Base-by-base conservation (phyloP, 176 grass and related monocot species). In the Musa troglodytarum region DNA sequence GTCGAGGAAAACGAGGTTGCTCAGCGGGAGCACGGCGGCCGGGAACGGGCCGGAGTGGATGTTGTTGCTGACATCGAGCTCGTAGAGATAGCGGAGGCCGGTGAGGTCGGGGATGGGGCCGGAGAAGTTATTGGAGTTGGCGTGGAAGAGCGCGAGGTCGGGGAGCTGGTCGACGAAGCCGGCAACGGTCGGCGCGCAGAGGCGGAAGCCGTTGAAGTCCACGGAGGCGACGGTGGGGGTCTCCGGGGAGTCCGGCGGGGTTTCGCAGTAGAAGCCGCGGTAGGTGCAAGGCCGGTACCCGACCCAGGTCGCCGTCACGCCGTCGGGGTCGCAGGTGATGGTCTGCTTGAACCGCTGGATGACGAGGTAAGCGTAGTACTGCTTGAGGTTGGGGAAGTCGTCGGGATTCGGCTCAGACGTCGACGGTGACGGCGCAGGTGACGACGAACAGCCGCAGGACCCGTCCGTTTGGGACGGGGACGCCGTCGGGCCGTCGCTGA, bases 81-180 rank as follows among this genome's bases (percentile, higher is more conserved):
- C 43, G 49, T 77, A 77, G 75, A 77, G 12, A 21, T 21, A 77
- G 34, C 1, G 43, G 75, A 76, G 74, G 34, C 20, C 49, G 19
- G 19, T 24, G 43, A 76, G 74, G 59, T 65, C 58, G 2, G 74
- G 74, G 49, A 76, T 21, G 20, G 17, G 17, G 54, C 74, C 74
- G 74, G 74, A 76, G 74, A 76, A 76, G 74, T 65, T 76, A 56
- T 76, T 76, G 43, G 74, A 76, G 34, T 76, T 76, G 43, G 74
- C 74, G 54, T 76, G 74, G 59, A 76, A 76, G 59, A 76, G 9
- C 11, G 74, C 74, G 29, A 76, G 74, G 11, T 76, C 74, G 14
- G 57, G 74, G 55, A 76, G 57, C 20, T 65, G 19, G 49, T 76
- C 74, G 59, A 76, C 2, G 59, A 76, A 76, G 19, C 74, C 74